Evolutionary conservation across 176 grass and related monocot genomes (phyloP).

Genomic region (Dactylis glomerata): DNA sequence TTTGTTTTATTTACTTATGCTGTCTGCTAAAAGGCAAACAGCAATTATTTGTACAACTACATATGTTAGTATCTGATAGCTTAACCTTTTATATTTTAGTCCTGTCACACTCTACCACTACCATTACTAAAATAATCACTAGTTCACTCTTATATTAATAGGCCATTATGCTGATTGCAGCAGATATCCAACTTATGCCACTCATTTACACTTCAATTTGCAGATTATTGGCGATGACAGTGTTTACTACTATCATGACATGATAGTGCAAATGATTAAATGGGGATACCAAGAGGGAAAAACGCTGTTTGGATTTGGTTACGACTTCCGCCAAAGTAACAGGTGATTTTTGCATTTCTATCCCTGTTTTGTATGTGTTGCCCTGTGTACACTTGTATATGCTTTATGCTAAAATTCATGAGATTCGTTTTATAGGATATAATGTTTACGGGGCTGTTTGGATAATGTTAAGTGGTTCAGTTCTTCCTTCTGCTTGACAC

Average conservation of each 20-base stretch:
- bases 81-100: background rate
- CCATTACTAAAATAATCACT: background rate
- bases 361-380: background rate
- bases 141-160: background rate
- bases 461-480: background rate
- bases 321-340: slow-evolving; percentile 99
- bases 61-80: background rate
- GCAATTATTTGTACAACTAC: background rate
- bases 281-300: slow-evolving; percentile 96
- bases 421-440: background rate
- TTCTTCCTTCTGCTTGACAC: background rate
- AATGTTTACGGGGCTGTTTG: background rate
- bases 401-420: background rate
- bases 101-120: background rate
- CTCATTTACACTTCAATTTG: slow-evolving; percentile 22
- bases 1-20: background rate
- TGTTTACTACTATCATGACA: slow-evolving; percentile 98
- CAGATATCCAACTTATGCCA: slow-evolving; percentile 1
- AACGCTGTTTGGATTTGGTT: slow-evolving; percentile 99
- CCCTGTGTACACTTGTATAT: background rate
- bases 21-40: background rate
- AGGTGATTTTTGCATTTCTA: slow-evolving; percentile 37
- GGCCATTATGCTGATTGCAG: background rate
- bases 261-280: slow-evolving; percentile 97
- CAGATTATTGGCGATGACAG: slow-evolving; percentile 74